Evolutionary conservation across 129 eudicot genomes (phyloP).

Genomic region (Scalesia atractyloides): DNA sequence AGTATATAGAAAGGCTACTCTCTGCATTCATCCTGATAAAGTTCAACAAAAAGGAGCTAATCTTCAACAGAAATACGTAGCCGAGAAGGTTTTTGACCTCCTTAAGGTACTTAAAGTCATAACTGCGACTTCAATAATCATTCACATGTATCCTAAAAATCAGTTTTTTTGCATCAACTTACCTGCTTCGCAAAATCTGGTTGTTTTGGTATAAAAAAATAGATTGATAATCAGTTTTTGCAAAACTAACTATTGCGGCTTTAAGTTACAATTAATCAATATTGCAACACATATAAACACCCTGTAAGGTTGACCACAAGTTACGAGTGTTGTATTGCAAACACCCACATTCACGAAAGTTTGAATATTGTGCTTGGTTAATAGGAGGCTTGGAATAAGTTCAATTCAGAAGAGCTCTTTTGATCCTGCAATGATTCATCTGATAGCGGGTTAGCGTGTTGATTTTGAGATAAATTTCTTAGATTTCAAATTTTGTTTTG

Average conservation of each 20-base stretch:
- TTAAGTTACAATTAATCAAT: constrained; percentile 3
- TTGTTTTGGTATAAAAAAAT: neutral
- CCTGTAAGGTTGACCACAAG: neutral
- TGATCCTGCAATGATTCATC: constrained; percentile 29
- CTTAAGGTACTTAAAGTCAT: constrained; percentile 62
- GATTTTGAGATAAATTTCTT: constrained; percentile 13
- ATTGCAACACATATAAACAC: constrained; percentile 4
- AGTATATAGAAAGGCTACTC: constrained; percentile 82
- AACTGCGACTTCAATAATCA: neutral
- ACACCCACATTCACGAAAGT: neutral
- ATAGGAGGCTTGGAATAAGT: constrained; percentile 98
- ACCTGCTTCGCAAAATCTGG: neutral
- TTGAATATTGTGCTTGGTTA: neutral
- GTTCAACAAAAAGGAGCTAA: constrained; percentile 98
- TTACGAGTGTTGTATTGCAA: neutral
- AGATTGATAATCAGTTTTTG: neutral
- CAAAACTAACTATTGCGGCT: neutral
- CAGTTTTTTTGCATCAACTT: neutral
- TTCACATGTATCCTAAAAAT: neutral
- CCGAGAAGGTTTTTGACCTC: constrained; percentile 95
- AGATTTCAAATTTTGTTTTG: neutral
- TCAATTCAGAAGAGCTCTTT: constrained; percentile 97
- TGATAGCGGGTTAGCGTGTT: constrained; percentile 13
- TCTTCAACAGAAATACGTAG: constrained; percentile 89
- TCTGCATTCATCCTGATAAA: constrained; percentile 98